Percentiles rank a stretch among this genome's conserved stretches.
phyloP scores from a whole-genome alignment of 306 rosid species.

The Medicago ruthenica region DNA sequence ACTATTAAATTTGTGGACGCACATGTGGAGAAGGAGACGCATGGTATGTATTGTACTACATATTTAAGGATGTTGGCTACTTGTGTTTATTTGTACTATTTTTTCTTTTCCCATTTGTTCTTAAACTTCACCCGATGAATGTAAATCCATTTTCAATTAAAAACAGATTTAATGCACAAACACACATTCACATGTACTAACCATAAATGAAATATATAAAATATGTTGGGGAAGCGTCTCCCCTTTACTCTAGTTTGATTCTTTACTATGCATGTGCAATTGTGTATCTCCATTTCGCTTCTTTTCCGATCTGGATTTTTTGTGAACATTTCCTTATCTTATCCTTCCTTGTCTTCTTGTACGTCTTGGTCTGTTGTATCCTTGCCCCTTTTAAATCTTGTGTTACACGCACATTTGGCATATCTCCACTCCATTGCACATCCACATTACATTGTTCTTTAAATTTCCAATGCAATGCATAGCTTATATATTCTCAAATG shows the following conservation, averaged over 20 bases:
- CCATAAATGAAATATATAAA: slow-evolving; percentile 29
- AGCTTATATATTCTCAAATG: slow-evolving; percentile 24
- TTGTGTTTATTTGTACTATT: slow-evolving; percentile 24
- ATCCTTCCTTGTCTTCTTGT: neutral
- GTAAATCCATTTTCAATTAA: neutral
- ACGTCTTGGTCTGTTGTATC: slow-evolving; percentile 5
- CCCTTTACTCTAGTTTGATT: slow-evolving; percentile 10
- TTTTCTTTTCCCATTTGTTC: neutral
- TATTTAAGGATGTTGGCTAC: slow-evolving; percentile 31
- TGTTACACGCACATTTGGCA: neutral
- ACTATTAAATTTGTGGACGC: slow-evolving; percentile 95
- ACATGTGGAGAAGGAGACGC: slow-evolving; percentile 99
- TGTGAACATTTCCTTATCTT: neutral
- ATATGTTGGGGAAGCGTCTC: slow-evolving; percentile 31
- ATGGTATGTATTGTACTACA: slow-evolving; percentile 69
- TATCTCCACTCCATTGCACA: neutral
- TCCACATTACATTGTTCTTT: slow-evolving; percentile 7
- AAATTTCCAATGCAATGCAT: slow-evolving; percentile 10
- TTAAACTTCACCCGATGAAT: neutral
- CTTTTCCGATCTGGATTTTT: neutral
- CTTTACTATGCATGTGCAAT: slow-evolving; percentile 12
- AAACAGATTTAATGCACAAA: neutral
- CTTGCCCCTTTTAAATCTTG: neutral
- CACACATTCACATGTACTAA: neutral
- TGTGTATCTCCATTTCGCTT: slow-evolving; percentile 6